A percentile compares a stretch with the other conserved stretches of the same genome.
These are phyloP conservation scores for Xylaria castorea DNA, from an alignment of 495 filamentous ascomycete species.

Conservation along the genomic window DNA sequence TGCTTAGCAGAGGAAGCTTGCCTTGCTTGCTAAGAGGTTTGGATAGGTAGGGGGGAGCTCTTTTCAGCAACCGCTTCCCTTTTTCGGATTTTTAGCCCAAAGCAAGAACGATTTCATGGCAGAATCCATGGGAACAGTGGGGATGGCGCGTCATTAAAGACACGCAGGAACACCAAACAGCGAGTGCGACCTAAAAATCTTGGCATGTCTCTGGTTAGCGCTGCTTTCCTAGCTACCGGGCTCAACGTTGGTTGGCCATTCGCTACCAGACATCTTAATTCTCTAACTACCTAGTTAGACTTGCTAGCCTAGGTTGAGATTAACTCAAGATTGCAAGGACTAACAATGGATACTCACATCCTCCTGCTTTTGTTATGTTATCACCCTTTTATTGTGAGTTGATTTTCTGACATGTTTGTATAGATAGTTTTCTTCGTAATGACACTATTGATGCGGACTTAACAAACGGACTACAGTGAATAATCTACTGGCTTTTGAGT, in stretches of 20 bases:
- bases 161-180: constrained; percentile 7
- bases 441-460: neutral
- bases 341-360: neutral
- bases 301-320: constrained; percentile 3
- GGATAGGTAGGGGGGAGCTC: neutral
- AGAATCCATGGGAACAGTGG: constrained; percentile 13
- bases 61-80: constrained; percentile 20
- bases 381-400: neutral
- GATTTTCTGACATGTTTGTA: neutral
- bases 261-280: neutral
- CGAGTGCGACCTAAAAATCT: constrained; percentile 5
- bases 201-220: neutral
- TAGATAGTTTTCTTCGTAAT: neutral
- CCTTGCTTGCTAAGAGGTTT: neutral
- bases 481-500: neutral
- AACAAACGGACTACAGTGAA: neutral
- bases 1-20: constrained; percentile 5
- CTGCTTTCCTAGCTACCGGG: neutral
- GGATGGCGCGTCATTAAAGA: neutral
- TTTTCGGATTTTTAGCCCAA: constrained; percentile 13
- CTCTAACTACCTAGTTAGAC: too few relatives aligned
- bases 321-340: constrained; percentile 9
- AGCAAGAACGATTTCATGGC: constrained; percentile 16
- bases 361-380: neutral
- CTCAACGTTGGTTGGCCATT: neutral